Base-by-base conservation (phyloP, 371 early-diverging fungal genomes). In the Neoconidiobolus thromboides region DNA sequence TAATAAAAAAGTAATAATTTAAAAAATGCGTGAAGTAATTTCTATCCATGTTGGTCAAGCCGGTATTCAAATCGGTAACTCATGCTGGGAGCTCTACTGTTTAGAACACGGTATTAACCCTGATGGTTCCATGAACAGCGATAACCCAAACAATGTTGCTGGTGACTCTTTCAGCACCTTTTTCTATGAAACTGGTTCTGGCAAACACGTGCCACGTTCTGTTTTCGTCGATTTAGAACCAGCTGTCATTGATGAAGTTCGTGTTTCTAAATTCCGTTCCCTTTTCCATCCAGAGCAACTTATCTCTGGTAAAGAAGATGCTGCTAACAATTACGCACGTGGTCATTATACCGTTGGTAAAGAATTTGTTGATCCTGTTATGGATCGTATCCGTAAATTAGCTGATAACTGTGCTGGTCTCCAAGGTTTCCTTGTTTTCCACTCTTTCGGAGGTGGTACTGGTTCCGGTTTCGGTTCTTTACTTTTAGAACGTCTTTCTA, bases 261-360 rank as follows among this genome's bases (percentile, higher is more conserved):
- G 91, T 58, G 82, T 76, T 52, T 84, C 89, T 61, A 80, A 85
- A 67, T 92, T 88, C 79, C 3, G 55, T 26, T 96, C 91, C 68
- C 78, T 99, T 58, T 99, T 93, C 85, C 98, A 98, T 80, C 99
- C 99, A 61, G 91, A 92, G 69, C 92, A 93, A 81, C 78, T 99
- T 69, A 95, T 99, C 76, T 86, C 87, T 64, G 98, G 98, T 68
- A 95, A 96, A 81, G 97, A 96, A 75, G 98, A 96, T 76, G 99
- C 99, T 43, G 99, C 97, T 70, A 97, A 99, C 84, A 97, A 97
- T 87, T 99, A 96, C 72, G 99, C 99, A 56, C 88, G 97, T 83
- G 99, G 99, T 70, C 96, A 99, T 81, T 99, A 97, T 82, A 97
- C 99, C 59, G 86, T 95, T 63, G 99, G 99, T 62, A 96, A 96